Evolutionary conservation across 495 filamentous ascomycete genomes (phyloP), one percentile per base, ranked within the genome.

Genomic region (Xylaria longipes): DNA sequence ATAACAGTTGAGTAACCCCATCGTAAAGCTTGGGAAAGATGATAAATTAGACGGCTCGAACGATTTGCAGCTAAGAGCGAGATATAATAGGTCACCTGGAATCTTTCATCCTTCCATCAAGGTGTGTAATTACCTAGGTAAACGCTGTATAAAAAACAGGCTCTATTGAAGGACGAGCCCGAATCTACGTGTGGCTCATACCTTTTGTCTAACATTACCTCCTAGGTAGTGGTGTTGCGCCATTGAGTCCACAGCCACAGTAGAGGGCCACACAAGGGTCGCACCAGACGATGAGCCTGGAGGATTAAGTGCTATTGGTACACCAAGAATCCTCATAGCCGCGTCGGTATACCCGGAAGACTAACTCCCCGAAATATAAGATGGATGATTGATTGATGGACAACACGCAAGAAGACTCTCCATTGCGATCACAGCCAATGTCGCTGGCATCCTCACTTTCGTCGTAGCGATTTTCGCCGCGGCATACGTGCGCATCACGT

Each of bases 371-470:
- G 14, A 41, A 37, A 5, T 25, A 41, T 29, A 17, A 41, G 37
- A 43, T 43, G 22, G 2, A 22, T 39, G 8, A 37, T 61, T 39
- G 20, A 20, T 39, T 61, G 7, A 17, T 57, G 57, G 33, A 43
- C n/a, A 17, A 60, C 56, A 31, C 8, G 12, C 46, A 25, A 9
- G 52, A 1, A 22, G 31, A 60, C 7, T 60, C 54, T 11, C 57
- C 20, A 11, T 37, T 37, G 3, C 77, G 5, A 79, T 80, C 33
- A 76, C 75, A 0, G 76, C 81, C 25, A 78, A 71, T 71, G 70
- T 84, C 52, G 70, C 78, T 29, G 80, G 82, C 48, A 82, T 84
- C 33, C 75, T 82, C 20, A 84, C 82, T 52, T 80, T 84, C 37
- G 63, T 81, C 25, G 73, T 76, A 25, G 81, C 79, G 63, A 75